phyloP scores from a whole-genome alignment of 2,329 filamentous ascomycete species.

The Clarireedia monteithiana region DNA sequence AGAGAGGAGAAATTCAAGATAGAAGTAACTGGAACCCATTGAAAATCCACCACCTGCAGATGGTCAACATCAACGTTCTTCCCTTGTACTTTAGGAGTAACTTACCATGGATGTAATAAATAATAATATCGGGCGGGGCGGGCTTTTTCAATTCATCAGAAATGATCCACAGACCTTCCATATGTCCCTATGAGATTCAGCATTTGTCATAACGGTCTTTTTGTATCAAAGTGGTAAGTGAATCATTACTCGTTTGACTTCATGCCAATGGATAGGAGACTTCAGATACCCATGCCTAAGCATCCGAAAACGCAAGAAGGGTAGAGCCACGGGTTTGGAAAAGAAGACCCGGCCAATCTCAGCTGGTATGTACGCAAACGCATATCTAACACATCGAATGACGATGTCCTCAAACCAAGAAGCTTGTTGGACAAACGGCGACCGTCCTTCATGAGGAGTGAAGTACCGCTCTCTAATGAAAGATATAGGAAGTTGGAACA shows the following conservation, averaged over 20 bases:
- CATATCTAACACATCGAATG: conserved; percentile 69
- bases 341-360: conserved; percentile 69
- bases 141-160: conserved; percentile 48
- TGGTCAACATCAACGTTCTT: neutral
- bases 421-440: conserved; percentile 61
- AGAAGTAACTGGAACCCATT: conserved; percentile 78
- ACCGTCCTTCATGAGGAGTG: conserved; percentile 35
- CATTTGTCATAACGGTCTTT: neutral
- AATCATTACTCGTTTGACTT: conserved; percentile 40
- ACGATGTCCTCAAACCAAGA: conserved; percentile 71
- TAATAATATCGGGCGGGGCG: conserved; percentile 54
- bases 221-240: neutral
- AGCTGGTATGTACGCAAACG: conserved; percentile 64
- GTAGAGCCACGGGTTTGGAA: conserved; percentile 62
- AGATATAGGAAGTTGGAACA: conserved; percentile 47
- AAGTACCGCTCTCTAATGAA: conserved; percentile 53
- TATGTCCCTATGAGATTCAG: conserved; percentile 32
- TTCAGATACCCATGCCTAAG: conserved; percentile 60
- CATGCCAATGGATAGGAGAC: conserved; percentile 57
- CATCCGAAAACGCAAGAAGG: conserved; percentile 70
- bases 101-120: conserved; percentile 75
- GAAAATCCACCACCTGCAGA: conserved; percentile 68
- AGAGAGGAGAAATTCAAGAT: conserved; percentile 72
- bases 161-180: conserved; percentile 64
- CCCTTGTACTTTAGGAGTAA: neutral